Evolutionary conservation across 2,329 filamentous ascomycete species (phyloP).

Genomic region (Aureobasidium sp.): DNA sequence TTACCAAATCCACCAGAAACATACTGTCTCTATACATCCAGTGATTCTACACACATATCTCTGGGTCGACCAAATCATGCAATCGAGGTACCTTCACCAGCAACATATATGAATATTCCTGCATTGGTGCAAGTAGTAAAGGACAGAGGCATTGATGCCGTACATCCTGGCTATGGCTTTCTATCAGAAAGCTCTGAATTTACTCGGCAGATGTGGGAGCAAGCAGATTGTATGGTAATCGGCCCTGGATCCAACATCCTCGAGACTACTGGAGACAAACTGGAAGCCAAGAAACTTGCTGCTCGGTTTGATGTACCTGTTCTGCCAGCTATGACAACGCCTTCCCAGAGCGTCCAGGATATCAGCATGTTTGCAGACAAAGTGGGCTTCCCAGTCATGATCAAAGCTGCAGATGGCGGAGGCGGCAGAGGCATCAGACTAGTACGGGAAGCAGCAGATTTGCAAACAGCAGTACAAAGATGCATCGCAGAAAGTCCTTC

Average conservation of each 20-base stretch:
- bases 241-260: slow-evolving; percentile 53
- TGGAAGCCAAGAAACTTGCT: slow-evolving; percentile 47
- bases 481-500: slow-evolving; percentile 54
- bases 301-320: slow-evolving; percentile 34
- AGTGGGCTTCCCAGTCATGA: slow-evolving; percentile 50
- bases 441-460: slow-evolving; percentile 37
- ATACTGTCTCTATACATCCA: slow-evolving; percentile 23
- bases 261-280: slow-evolving; percentile 50
- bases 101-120: slow-evolving; percentile 47
- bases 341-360: slow-evolving; percentile 23
- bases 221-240: slow-evolving; percentile 43
- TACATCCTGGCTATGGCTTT: slow-evolving; percentile 59
- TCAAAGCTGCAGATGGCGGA: slow-evolving; percentile 60
- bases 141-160: slow-evolving; percentile 46
- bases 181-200: slow-evolving; percentile 51
- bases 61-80: background rate
- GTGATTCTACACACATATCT: background rate
- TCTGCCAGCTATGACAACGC: background rate
- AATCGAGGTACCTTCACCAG: background rate
- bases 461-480: slow-evolving; percentile 40
- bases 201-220: slow-evolving; percentile 38
- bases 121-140: slow-evolving; percentile 42
- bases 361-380: slow-evolving; percentile 52
- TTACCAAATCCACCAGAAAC: slow-evolving; percentile 29
- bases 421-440: slow-evolving; percentile 55